These are phyloP conservation scores for Luffa aegyptiaca DNA, from an alignment of 306 rosid genomes.

Conservation along the genomic window DNA sequence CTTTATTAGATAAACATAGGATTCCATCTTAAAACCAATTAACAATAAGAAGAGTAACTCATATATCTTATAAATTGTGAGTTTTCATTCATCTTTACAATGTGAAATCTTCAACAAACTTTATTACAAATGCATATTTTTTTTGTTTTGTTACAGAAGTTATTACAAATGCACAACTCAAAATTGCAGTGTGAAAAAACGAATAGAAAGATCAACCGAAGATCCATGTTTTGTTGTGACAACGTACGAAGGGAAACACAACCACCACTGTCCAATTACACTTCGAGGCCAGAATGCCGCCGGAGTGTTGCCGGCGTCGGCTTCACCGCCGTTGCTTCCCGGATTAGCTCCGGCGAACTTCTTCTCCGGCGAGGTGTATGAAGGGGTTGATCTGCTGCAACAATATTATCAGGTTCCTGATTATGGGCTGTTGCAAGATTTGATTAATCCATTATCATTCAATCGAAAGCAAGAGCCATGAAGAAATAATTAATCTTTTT, in stretches of 20 bases:
- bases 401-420: constrained; percentile 6
- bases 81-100: too few relatives aligned
- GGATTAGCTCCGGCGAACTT: neutral
- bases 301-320: constrained; percentile 13
- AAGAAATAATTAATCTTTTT: neutral
- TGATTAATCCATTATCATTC: constrained; percentile 25
- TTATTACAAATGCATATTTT: too few relatives aligned
- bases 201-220: constrained; percentile 45
- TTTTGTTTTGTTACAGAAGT: constrained; percentile 18
- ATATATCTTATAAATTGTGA: too few relatives aligned
- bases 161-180: constrained; percentile 48
- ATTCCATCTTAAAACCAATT: too few relatives aligned
- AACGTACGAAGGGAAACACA: constrained; percentile 55
- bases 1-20: too few relatives aligned
- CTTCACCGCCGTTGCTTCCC: neutral
- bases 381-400: neutral
- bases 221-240: constrained; percentile 44
- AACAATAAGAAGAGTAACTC: too few relatives aligned
- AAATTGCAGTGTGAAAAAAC: constrained; percentile 42
- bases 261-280: constrained; percentile 42
- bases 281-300: constrained; percentile 21
- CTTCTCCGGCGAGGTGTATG: neutral
- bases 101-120: too few relatives aligned
- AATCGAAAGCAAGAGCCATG: constrained; percentile 25
- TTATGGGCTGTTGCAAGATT: constrained; percentile 41